Percentiles rank a stretch among this genome's conserved stretches.
phyloP scores from a whole-genome alignment of 1,284 basidiomycete genomes.

The Cryptococcus floricola region DNA sequence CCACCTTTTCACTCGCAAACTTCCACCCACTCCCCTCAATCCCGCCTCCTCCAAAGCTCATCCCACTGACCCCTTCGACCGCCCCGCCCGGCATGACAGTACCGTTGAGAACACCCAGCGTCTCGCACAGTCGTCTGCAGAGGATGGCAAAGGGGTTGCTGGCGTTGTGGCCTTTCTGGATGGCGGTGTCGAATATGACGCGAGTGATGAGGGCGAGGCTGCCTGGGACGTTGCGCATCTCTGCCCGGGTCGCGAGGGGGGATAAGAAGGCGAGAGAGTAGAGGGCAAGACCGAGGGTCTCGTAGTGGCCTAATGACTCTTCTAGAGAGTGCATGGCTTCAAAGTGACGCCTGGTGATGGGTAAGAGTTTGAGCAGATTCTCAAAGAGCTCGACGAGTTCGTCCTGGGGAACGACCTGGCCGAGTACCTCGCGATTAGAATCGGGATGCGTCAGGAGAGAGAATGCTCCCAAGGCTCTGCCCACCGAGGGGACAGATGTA shows the following conservation, averaged over 20 bases:
- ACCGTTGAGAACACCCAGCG: conserved; percentile 78
- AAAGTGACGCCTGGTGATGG: conserved; percentile 72
- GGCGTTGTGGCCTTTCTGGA: conserved; percentile 51
- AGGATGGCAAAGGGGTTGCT: conserved; percentile 59
- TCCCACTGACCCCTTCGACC: conserved; percentile 55
- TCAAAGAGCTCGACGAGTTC: conserved; percentile 64
- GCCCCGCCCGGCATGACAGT: conserved; percentile 29
- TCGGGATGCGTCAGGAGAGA: conserved; percentile 72
- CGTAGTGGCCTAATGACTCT: conserved; percentile 70
- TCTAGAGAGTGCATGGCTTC: conserved; percentile 57
- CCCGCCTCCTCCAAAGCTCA: conserved; percentile 53
- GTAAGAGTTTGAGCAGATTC: conserved; percentile 73
- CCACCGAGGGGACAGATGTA: conserved; percentile 33
- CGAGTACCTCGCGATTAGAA: conserved; percentile 69
- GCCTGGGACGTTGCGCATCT: conserved; percentile 57
- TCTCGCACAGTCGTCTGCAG: conserved; percentile 73
- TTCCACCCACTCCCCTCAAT: conserved; percentile 70
- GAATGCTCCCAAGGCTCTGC: conserved; percentile 71
- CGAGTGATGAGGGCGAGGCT: conserved; percentile 48
- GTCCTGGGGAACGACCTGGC: conserved; percentile 57
- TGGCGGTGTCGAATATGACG: conserved; percentile 47
- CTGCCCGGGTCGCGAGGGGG: conserved; percentile 65
- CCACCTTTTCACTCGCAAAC: conserved; percentile 63
- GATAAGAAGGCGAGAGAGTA: conserved; percentile 85
- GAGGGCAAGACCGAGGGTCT: conserved; percentile 71